A percentile compares a stretch with the other conserved stretches of the same genome.
Evolutionary conservation across 192 early-diverging fungal genomes (phyloP).

Genomic region (Podila horticola): DNA sequence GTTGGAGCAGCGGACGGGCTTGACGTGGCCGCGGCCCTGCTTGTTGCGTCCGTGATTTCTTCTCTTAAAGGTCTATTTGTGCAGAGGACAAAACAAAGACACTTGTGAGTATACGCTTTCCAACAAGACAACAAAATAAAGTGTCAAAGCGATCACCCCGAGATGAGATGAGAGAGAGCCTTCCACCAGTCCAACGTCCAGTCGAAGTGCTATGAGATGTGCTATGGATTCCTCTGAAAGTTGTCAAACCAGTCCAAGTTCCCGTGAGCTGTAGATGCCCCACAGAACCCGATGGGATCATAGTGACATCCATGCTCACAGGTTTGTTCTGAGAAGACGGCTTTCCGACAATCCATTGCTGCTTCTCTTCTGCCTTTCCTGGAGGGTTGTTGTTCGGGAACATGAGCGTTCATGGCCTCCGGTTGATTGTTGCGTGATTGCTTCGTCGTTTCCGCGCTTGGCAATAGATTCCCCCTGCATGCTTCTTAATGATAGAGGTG

Average conservation of each 20-base stretch:
- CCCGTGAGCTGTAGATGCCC: not conserved
- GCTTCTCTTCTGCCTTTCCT: too few species aligned
- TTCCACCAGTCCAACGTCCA: too few species aligned
- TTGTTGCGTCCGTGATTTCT: constrained; percentile 99
- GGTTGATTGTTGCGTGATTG: not conserved
- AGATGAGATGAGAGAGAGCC: too few species aligned
- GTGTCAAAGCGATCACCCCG: too few species aligned
- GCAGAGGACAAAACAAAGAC: not conserved
- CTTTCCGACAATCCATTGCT: too few species aligned
- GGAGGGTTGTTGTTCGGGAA: too few species aligned
- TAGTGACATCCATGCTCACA: not conserved
- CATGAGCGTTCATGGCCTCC: too few species aligned
- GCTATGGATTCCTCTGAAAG: too few species aligned
- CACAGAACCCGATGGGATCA: not conserved
- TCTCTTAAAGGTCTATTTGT: constrained; percentile 92
- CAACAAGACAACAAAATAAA: too few species aligned
- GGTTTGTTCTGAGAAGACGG: not conserved
- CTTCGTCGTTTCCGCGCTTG: not conserved
- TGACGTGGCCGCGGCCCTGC: constrained; percentile 98
- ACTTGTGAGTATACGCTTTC: not conserved
- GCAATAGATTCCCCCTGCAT: constrained; percentile 22
- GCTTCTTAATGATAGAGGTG: not conserved
- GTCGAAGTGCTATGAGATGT: too few species aligned
- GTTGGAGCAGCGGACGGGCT: constrained; percentile 98
- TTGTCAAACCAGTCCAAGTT: too few species aligned